Base-by-base conservation (phyloP, 345 rosid genomes). In the Camelina hispida region DNA sequence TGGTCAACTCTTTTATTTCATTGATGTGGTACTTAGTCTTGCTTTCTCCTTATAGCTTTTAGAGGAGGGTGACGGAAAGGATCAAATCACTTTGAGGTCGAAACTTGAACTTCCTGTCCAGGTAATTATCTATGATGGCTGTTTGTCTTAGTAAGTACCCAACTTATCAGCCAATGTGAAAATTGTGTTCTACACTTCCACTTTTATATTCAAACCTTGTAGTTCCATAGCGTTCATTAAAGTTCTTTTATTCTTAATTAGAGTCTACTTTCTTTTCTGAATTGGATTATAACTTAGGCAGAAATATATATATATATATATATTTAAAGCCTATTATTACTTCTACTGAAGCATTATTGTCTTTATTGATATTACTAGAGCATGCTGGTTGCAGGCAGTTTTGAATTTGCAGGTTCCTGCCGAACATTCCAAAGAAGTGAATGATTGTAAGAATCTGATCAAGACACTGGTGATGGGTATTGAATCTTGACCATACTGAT, bases 91-190 rank as follows among this genome's bases (percentile, higher is more conserved):
- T 44, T 75, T 92, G 84, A 89, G 91, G 87, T 86, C 98, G 80
- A 95, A 95, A 90, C 98, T 95, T 84, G 99, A 95, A 83, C 96
- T 95, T 68, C 97, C 99, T 34, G 93, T 89, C 78, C 97, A 92
- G 98, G 99, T 95, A 80, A 71, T 73, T 56, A 37, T 18, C 62
- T 38, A 64, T 44, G 54, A 63, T 47, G 64, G 42, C 59, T 32
- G 62, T 69, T 22, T 62, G 15, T 64, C 8, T 56, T 44, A 55
- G 20, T 42, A 51, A 70, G 53, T 70, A 35, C 76, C 71, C 61
- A 62, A 76, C 30, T 22, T 62, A 38, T 37, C 35, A 25, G 42
- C 34, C 53, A 69, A 34, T 62, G 16, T 55, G 75, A 64, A 64
- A 54, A 48, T 70, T 1, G 17, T 70, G 18, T 77, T 37, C 64